Conservation (phyloP, 495 filamentous ascomycete genomes). For the Penicillium lagena region DNA sequence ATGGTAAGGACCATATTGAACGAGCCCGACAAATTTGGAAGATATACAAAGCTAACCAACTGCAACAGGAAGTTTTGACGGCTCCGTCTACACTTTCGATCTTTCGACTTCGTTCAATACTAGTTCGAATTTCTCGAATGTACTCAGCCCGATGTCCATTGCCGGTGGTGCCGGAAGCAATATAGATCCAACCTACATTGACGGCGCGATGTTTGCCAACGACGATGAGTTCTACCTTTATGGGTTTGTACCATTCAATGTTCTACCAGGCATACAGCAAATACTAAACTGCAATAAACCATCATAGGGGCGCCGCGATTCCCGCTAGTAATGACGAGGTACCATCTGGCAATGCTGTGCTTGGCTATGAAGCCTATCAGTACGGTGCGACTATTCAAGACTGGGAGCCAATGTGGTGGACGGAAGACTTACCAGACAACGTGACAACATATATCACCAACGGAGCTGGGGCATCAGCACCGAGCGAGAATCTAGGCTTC, state of each 20-base stretch:
- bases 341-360: slow-evolving; percentile 29
- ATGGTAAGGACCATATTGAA: slow-evolving; percentile 4
- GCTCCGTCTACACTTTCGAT: slow-evolving; percentile 36
- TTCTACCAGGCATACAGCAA: not conserved
- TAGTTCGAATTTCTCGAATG: slow-evolving; percentile 9
- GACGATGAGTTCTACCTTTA: not conserved
- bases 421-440: slow-evolving; percentile 25
- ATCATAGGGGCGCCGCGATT: not conserved
- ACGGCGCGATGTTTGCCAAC: not conserved
- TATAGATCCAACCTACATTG: not conserved
- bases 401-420: slow-evolving; percentile 37
- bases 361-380: slow-evolving; percentile 46
- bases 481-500: slow-evolving; percentile 67
- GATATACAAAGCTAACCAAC: slow-evolving; percentile 21
- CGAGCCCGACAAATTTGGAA: not conserved
- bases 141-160: slow-evolving; percentile 4
- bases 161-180: slow-evolving; percentile 11
- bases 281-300: not conserved
- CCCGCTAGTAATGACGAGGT: slow-evolving; percentile 7
- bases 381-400: slow-evolving; percentile 30
- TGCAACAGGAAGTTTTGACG: slow-evolving; percentile 42
- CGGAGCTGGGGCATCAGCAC: slow-evolving; percentile 56
- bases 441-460: slow-evolving; percentile 59
- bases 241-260: slow-evolving; percentile 4
- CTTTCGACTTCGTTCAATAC: slow-evolving; percentile 42